phyloP scores from a whole-genome alignment of 257 asterid genomes.

The Mitragyna speciosa region DNA sequence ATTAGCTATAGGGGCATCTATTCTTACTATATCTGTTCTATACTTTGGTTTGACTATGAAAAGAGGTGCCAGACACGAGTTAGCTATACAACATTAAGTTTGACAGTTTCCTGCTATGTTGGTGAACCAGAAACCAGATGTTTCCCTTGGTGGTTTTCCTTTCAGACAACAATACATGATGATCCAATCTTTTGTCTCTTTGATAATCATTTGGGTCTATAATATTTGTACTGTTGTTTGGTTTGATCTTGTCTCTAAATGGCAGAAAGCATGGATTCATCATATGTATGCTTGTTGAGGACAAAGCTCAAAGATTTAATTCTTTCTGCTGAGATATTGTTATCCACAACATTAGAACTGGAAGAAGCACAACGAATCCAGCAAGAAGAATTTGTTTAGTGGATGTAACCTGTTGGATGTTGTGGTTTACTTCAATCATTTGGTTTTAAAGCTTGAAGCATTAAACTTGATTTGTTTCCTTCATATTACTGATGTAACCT shows the following conservation, averaged over 20 bases:
- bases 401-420: constrained; percentile 73
- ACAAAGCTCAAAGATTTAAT: constrained; percentile 76
- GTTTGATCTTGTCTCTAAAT: not conserved
- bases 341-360: constrained; percentile 62
- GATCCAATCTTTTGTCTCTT: not conserved
- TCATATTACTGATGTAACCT: not conserved
- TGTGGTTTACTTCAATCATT: constrained; percentile 14
- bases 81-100: too few relatives aligned
- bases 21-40: too few relatives aligned
- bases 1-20: too few relatives aligned
- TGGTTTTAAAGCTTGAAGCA: not conserved
- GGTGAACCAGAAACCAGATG: not conserved
- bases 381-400: constrained; percentile 61
- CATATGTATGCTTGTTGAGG: constrained; percentile 64
- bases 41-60: too few relatives aligned
- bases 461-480: not conserved
- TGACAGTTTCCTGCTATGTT: too few relatives aligned
- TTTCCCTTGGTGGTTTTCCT: not conserved
- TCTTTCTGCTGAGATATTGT: constrained; percentile 71
- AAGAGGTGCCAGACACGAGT: too few relatives aligned
- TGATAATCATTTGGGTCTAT: not conserved
- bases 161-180: not conserved
- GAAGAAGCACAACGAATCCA: constrained; percentile 58
- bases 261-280: not conserved
- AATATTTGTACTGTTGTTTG: not conserved